phyloP scores from a whole-genome alignment of 2,329 filamentous ascomycete species.

The Coniella vitis region DNA sequence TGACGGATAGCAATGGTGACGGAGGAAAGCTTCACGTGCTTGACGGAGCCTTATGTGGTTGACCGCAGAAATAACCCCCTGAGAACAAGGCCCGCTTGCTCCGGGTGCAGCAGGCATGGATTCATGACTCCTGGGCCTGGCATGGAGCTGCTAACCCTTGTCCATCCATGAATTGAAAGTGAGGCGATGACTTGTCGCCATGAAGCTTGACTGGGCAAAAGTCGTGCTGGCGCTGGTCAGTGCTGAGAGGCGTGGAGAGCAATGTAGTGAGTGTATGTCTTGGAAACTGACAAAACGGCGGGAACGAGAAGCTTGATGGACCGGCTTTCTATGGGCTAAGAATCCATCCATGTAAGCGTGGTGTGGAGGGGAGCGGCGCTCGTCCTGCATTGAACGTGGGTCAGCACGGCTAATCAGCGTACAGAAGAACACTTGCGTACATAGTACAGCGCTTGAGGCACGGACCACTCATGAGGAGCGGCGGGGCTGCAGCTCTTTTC shows the following conservation, averaged over 20 bases:
- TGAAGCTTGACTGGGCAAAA: neutral
- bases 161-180: too few relatives aligned
- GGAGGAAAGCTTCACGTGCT: too few relatives aligned
- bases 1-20: too few relatives aligned
- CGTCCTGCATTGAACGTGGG: neutral
- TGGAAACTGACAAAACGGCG: neutral
- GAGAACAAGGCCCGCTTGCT: too few relatives aligned
- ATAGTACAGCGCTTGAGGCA: conserved; percentile 2
- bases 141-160: too few relatives aligned
- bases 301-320: neutral
- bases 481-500: conserved; percentile 7
- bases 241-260: conserved; percentile 5
- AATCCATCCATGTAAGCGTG: neutral
- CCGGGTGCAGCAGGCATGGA: too few relatives aligned
- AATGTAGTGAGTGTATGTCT: conserved; percentile 13
- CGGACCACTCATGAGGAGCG: conserved; percentile 8
- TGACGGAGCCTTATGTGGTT: too few relatives aligned
- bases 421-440: conserved; percentile 1
- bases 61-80: too few relatives aligned
- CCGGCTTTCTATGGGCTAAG: too few relatives aligned
- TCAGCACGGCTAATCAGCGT: too few relatives aligned
- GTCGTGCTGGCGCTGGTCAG: neutral
- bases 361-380: conserved; percentile 1
- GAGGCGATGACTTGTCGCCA: neutral
- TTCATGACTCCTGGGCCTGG: too few relatives aligned